Evolutionary conservation across 257 asterid genomes (phyloP), one percentile per base, ranked within the genome.

Genomic region (Cordia subcordata): DNA sequence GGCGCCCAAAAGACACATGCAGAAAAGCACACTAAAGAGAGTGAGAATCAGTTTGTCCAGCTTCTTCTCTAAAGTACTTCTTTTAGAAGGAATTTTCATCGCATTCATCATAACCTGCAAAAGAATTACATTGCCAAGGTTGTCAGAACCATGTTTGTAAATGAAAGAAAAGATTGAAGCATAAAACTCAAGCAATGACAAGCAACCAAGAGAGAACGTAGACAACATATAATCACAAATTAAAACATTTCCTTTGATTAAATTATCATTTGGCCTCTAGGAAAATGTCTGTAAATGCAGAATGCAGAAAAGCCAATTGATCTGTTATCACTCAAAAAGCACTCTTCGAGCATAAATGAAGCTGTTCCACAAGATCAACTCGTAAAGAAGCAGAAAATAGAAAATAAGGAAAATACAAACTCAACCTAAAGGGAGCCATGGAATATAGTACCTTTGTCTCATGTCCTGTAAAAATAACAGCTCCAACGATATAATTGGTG

Each of bases 101-200:
- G 99, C 73, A 81, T 94, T 94, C 99, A 94, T 94, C 99, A 94
- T 90, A 78, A 94, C 99, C 97, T 93, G 85, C 68, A 75, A 65
- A 75, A 65, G 44, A 19, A 53, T 64, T 62, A 19, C 17, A 58
- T 56, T 58, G 44, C 14, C 16, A 52, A 55, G 58, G 64, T 39
- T 33, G 10, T 42, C 47, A 42, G 10, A 4, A 42, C 15, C 47
- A 27, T 42, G 15, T 3, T 3, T 42, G 12, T 14, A 8, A 42
- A 42, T 42, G 14, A 42, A 42, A 42, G 4, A 42, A 42, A 42
- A 42, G 12, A 42, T 11, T 42, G 8, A 27, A 6, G 35, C 35
- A 27, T 6, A 27, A 3, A 27, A 27, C 35, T n/a, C 3, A 27
- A 27, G 44, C n/a, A 40, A 45, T 21, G 37, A 51, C 32, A 20